Evolutionary conservation across 2,329 filamentous ascomycete genomes (phyloP).

Genomic region (Hymenoscyphus linearis): DNA sequence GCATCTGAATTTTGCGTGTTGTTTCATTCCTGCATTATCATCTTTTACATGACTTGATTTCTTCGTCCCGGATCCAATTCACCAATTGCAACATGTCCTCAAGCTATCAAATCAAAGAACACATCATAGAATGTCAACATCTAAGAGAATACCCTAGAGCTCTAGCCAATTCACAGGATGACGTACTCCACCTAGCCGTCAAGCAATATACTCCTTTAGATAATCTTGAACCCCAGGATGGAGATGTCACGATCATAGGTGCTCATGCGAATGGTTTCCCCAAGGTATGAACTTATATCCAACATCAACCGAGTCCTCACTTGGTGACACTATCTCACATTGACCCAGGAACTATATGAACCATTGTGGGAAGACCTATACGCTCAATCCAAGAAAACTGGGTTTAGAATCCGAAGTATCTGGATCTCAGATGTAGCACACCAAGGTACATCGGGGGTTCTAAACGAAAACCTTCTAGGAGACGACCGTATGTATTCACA

Average conservation of each 20-base stretch:
- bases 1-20: neutral
- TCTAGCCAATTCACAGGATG: slow-evolving; percentile 67
- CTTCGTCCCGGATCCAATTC: neutral
- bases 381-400: slow-evolving; percentile 47
- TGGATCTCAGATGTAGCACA: slow-evolving; percentile 89
- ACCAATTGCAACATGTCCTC: slow-evolving; percentile 13
- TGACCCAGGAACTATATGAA: slow-evolving; percentile 75
- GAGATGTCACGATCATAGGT: slow-evolving; percentile 79
- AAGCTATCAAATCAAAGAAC: slow-evolving; percentile 64
- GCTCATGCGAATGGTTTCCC: slow-evolving; percentile 90
- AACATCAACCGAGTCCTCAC: neutral
- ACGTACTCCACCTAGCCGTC: slow-evolving; percentile 65
- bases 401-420: slow-evolving; percentile 70
- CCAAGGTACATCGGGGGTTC: slow-evolving; percentile 70
- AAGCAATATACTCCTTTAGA: slow-evolving; percentile 83
- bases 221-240: slow-evolving; percentile 61
- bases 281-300: slow-evolving; percentile 55
- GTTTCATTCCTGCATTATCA: neutral
- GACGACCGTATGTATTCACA: slow-evolving; percentile 65
- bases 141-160: slow-evolving; percentile 76
- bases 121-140: slow-evolving; percentile 68
- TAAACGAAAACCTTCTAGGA: slow-evolving; percentile 72
- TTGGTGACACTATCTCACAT: neutral
- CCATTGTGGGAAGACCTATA: slow-evolving; percentile 84
- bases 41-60: neutral